phyloP scores from a whole-genome alignment of 2,329 filamentous ascomycete genomes.

The Lasiodiplodia sp. region DNA sequence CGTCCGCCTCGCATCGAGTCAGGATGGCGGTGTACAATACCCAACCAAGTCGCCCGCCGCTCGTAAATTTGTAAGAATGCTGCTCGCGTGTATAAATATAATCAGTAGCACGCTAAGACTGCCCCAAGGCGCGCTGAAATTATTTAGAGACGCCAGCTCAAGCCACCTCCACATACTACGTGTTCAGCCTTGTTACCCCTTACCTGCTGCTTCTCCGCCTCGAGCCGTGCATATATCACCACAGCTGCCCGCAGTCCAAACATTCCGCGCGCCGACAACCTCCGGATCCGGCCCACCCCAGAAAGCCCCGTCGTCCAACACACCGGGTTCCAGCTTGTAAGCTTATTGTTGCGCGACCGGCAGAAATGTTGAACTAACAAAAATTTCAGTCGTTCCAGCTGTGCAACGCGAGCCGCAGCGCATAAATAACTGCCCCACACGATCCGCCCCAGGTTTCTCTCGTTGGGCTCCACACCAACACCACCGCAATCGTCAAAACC shows the following conservation, averaged over 20 bases:
- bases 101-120: not conserved
- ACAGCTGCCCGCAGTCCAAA: not conserved
- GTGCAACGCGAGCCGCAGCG: constrained; percentile 1
- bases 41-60: not conserved
- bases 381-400: not conserved
- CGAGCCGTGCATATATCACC: not conserved
- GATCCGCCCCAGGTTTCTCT: not conserved
- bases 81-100: constrained; percentile 10
- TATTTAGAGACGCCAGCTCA: constrained; percentile 9
- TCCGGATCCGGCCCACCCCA: constrained; percentile 21
- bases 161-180: constrained; percentile 18
- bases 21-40: constrained; percentile 21
- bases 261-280: not conserved
- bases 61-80: constrained; percentile 1
- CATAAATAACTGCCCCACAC: constrained; percentile 6
- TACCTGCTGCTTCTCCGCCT: not conserved
- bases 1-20: constrained; percentile 19
- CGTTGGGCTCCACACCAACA: not conserved
- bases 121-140: constrained; percentile 5
- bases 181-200: constrained; percentile 13
- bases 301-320: constrained; percentile 1
- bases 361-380: constrained; percentile 6
- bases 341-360: constrained; percentile 27
- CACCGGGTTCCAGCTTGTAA: constrained; percentile 6
- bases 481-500: not conserved